Conservation (phyloP, 2,329 filamentous ascomycete genomes). For the Epichloe gansuensis region DNA sequence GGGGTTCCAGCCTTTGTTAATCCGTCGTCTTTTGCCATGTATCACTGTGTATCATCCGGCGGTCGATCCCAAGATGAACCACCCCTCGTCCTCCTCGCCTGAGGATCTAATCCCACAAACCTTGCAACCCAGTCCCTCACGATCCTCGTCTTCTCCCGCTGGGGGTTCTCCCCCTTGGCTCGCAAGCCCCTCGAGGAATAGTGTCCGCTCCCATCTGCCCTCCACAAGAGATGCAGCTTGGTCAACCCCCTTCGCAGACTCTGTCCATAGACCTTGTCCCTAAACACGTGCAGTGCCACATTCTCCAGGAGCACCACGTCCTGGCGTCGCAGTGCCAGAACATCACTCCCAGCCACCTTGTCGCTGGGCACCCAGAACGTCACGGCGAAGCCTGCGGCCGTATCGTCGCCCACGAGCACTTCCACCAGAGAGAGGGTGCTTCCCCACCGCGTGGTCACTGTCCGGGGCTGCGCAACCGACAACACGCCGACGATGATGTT, state of each 20-base stretch:
- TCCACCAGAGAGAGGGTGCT: conserved; percentile 55
- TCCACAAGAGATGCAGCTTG: conserved; percentile 50
- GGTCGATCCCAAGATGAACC: conserved; percentile 23
- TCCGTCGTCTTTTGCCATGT: not conserved
- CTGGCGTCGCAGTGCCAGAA: conserved; percentile 45
- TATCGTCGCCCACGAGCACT: conserved; percentile 74
- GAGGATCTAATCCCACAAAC: conserved; percentile 43
- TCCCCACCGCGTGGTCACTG: conserved; percentile 54
- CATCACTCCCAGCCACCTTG: conserved; percentile 17
- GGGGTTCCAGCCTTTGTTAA: too few species aligned
- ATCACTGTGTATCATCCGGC: conserved; percentile 28
- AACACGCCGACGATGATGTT: conserved; percentile 74
- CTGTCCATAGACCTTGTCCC: conserved; percentile 69
- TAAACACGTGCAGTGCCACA: conserved; percentile 65
- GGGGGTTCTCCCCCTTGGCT: conserved; percentile 21
- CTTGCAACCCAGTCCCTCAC: conserved; percentile 64
- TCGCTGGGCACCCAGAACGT: conserved; percentile 63
- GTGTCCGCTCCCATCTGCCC: conserved; percentile 38
- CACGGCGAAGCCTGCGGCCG: conserved; percentile 63
- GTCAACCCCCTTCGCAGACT: conserved; percentile 65
- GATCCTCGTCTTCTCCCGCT: conserved; percentile 48
- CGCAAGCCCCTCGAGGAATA: conserved; percentile 42
- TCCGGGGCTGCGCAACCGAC: conserved; percentile 52
- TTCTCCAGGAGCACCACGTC: conserved; percentile 73
- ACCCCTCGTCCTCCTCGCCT: conserved; percentile 7